Base-by-base conservation (phyloP, 495 filamentous ascomycete genomes). In the Apiosordaria backusii region DNA sequence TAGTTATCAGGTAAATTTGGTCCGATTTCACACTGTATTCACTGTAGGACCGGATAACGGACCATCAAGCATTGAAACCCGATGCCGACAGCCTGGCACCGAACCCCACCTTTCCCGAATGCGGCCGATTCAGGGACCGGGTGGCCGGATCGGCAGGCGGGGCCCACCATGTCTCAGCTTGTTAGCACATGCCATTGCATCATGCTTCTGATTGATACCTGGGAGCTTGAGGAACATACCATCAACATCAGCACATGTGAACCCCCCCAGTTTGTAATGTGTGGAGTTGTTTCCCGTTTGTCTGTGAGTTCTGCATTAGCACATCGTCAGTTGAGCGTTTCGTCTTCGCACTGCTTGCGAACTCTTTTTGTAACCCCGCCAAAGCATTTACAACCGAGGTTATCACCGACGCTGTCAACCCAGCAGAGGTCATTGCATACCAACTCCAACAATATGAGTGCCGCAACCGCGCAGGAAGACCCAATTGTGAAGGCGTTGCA, bases 401-500 rank as follows among this genome's bases (percentile, higher is more conserved):
- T 68, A 50, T 57, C 26, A 19, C 53, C 35, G 16, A 45, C 35
- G 16, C 35, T 13, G 9, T 45, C 16, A 2, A 18, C 4, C 16
- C 10, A 55, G 4, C 52, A 16, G n/a, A 24, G 24, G 52, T 55
- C 13, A n/a, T 35, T 19, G 27, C 54, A 64, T 58, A 68, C 53
- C 16, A 76, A n/a, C n/a, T n/a, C n/a, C n/a, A n/a, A n/a, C n/a
- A n/a, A 76, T 70, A 45, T 65, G 0, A 52, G 63, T n/a, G 23
- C 10, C 21, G 9, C 15, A 50, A 15, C 64, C 25, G 21, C 61
- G 57, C 52, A 68, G 16, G 69, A 78, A 64, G 78, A 80, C 60
- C 71, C 73, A 15, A 77, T 81, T 40, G 65, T 81, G 23, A 67
- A 67, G 57, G 76, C 74, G 7, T 65, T 82, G 57, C 74, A 80